A percentile compares a stretch with the other conserved stretches of the same genome.
These are phyloP conservation scores for Daldinia grandis DNA, from an alignment of 495 filamentous ascomycete genomes.

Conservation along the genomic window DNA sequence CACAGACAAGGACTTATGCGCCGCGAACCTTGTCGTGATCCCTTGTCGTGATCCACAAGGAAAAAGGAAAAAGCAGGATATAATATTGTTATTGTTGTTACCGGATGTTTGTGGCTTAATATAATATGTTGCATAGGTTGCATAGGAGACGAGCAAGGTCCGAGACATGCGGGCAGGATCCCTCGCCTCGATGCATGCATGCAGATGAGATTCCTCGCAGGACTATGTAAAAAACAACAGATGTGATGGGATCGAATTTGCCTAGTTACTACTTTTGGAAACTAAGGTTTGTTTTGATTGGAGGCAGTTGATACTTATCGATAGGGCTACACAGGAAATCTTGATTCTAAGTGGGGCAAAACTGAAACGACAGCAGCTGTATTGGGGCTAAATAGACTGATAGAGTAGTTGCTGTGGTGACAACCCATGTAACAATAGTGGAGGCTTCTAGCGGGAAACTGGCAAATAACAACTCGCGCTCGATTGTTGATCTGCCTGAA, in stretches of 20 bases:
- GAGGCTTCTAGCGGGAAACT: slow-evolving; percentile 1
- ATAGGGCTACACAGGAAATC: slow-evolving; percentile 17
- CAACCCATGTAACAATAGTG: slow-evolving; percentile 7
- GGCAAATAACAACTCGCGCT: slow-evolving; percentile 31
- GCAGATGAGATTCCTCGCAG: slow-evolving; percentile 12
- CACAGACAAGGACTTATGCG: background rate
- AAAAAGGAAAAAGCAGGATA: background rate
- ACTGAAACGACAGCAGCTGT: slow-evolving; percentile 15
- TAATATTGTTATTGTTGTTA: background rate
- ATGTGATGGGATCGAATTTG: slow-evolving; percentile 24
- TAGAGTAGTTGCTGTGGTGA: slow-evolving; percentile 36
- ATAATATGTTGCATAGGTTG: slow-evolving; percentile 3
- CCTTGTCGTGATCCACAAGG: background rate
- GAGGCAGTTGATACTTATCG: slow-evolving; percentile 21
- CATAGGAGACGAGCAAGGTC: background rate
- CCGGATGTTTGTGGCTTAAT: background rate
- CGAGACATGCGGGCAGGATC: slow-evolving; percentile 16
- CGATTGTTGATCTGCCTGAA: slow-evolving; percentile 37
- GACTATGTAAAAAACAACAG: background rate
- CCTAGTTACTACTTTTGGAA: slow-evolving; percentile 41
- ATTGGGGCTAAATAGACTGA: slow-evolving; percentile 6
- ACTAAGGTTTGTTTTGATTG: slow-evolving; percentile 40
- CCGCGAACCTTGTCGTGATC: background rate
- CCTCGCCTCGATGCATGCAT: background rate
- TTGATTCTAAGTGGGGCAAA: slow-evolving; percentile 29